These are phyloP conservation scores for Musa itinerans DNA, from an alignment of 176 grass and related monocot species.

Conservation along the genomic window DNA sequence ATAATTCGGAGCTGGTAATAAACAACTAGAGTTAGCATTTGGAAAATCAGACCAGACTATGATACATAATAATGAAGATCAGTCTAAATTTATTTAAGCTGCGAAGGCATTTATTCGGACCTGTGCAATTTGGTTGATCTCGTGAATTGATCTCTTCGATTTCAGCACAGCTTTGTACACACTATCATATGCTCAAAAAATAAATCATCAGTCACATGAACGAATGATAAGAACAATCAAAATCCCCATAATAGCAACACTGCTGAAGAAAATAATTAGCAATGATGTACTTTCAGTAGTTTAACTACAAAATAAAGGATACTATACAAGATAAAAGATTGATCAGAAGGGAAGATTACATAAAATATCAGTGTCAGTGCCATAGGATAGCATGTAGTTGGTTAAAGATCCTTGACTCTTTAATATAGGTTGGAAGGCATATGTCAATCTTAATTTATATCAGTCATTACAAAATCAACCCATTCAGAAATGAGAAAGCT, in stretches of 20 bases:
- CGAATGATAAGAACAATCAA: slow-evolving; percentile 2
- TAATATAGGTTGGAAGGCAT: too few relatives aligned
- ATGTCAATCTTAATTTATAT: too few relatives aligned
- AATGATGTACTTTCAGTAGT: background rate
- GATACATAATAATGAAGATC: background rate
- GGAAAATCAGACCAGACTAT: background rate
- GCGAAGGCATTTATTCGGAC: slow-evolving; percentile 19
- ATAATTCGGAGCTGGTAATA: slow-evolving; percentile 76
- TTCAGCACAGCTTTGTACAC: slow-evolving; percentile 69
- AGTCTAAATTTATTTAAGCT: background rate
- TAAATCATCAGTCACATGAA: slow-evolving; percentile 25
- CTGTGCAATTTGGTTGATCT: slow-evolving; percentile 92
- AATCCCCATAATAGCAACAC: background rate
- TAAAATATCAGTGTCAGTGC: too few relatives aligned
- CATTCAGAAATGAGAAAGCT: too few relatives aligned
- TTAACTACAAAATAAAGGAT: background rate
- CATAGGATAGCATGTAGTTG: too few relatives aligned
- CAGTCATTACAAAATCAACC: too few relatives aligned
- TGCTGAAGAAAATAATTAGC: background rate
- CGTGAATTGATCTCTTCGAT: slow-evolving; percentile 65
- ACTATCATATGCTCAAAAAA: slow-evolving; percentile 39
- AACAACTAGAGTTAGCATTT: slow-evolving; percentile 12
- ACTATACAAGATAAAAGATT: background rate
- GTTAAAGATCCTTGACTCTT: too few relatives aligned
- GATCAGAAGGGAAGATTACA: background rate